Evolutionary conservation across 2,329 filamentous ascomycete genomes (phyloP).

Genomic region (Septoria linicola): DNA sequence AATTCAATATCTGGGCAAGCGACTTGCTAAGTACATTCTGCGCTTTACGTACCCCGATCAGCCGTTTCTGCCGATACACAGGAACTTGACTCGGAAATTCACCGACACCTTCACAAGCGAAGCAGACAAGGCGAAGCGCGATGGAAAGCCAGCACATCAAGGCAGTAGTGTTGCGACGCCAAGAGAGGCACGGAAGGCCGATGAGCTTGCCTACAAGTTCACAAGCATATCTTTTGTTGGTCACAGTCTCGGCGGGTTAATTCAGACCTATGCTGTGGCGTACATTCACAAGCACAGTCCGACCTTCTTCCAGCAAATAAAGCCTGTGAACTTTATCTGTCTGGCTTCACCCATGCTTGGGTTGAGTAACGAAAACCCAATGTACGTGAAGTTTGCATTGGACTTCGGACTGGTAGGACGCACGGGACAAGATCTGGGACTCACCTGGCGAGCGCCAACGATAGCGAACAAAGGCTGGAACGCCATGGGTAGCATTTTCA

Average conservation of each 20-base stretch:
- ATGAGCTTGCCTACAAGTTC: constrained; percentile 69
- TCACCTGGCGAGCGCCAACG: constrained; percentile 90
- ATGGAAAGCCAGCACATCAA: constrained; percentile 53
- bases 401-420: constrained; percentile 96
- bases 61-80: constrained; percentile 71
- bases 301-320: constrained; percentile 80
- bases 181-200: constrained; percentile 44
- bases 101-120: constrained; percentile 49
- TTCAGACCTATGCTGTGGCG: constrained; percentile 91
- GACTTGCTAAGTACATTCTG: constrained; percentile 86
- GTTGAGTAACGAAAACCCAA: constrained; percentile 92
- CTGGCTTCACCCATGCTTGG: constrained; percentile 86
- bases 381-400: constrained; percentile 95
- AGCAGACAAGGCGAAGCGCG: constrained; percentile 46
- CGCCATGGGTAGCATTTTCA: constrained; percentile 78
- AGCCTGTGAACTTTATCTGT: constrained; percentile 85
- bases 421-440: constrained; percentile 88
- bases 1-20: constrained; percentile 95
- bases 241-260: constrained; percentile 83
- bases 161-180: constrained; percentile 60
- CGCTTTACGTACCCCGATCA: constrained; percentile 92
- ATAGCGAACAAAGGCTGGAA: constrained; percentile 84
- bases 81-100: constrained; percentile 51
- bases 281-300: constrained; percentile 97
- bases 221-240: constrained; percentile 94